Conservation (phyloP, 2,329 filamentous ascomycete species). For the Periconia macrospinosa region DNA sequence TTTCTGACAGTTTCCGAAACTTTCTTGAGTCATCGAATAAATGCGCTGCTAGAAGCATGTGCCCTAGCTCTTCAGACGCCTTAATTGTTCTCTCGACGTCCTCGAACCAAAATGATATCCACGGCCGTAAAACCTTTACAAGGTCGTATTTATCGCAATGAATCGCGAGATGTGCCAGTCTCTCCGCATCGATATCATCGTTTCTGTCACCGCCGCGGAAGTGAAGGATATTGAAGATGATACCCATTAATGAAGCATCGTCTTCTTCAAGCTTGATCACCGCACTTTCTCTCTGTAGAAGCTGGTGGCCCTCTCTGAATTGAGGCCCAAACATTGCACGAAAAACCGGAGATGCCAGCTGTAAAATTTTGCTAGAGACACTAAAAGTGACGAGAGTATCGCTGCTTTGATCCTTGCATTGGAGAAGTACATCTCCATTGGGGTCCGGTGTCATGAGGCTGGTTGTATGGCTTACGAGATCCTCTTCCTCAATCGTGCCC, state of each 20-base stretch:
- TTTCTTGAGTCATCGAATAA: no score
- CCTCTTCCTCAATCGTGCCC: no score
- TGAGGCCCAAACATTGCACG: slow-evolving; percentile 6
- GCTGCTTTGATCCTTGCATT: not conserved
- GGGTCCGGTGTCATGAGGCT: not conserved
- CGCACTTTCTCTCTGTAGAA: slow-evolving; percentile 3
- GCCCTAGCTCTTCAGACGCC: no score
- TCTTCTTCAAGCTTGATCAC: slow-evolving; percentile 8
- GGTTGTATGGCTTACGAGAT: not conserved
- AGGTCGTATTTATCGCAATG: slow-evolving; percentile 11
- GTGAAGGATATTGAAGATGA: slow-evolving; percentile 9
- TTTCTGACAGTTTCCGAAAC: no score
- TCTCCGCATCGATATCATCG: slow-evolving; percentile 5
- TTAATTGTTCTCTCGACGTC: not conserved
- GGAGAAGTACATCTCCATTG: not conserved
- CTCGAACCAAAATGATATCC: slow-evolving; percentile 9
- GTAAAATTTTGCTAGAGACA: slow-evolving; percentile 10
- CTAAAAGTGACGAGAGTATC: not conserved
- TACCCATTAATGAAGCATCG: slow-evolving; percentile 6
- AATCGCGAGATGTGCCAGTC: slow-evolving; percentile 7
- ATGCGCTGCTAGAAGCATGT: no score
- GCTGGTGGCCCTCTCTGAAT: slow-evolving; percentile 8
- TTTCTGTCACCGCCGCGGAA: slow-evolving; percentile 1
- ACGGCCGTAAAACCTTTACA: slow-evolving; percentile 6
- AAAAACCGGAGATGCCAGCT: slow-evolving; percentile 10